phyloP scores from a whole-genome alignment of 2,329 filamentous ascomycete genomes.

The Stagonosporopsis vannaccii region DNA sequence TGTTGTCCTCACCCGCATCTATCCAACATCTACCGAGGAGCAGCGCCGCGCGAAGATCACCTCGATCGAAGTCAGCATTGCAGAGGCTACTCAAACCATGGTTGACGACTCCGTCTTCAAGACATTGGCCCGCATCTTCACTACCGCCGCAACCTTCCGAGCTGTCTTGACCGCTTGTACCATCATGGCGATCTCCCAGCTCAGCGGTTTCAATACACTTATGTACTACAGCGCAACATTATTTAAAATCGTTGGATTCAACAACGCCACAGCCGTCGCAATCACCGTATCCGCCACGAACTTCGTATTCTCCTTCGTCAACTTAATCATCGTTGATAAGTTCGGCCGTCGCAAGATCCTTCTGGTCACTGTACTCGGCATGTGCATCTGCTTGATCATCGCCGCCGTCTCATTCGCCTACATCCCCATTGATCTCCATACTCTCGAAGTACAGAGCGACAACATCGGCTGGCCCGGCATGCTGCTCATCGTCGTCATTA shows the following conservation, averaged over 20 bases:
- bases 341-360: slow-evolving; percentile 77
- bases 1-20: slow-evolving; percentile 44
- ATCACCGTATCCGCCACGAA: slow-evolving; percentile 83
- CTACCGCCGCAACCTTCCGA: slow-evolving; percentile 41
- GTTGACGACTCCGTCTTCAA: slow-evolving; percentile 44
- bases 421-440: slow-evolving; percentile 58
- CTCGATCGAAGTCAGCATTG: slow-evolving; percentile 41
- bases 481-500: slow-evolving; percentile 48
- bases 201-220: slow-evolving; percentile 69
- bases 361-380: slow-evolving; percentile 62
- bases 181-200: slow-evolving; percentile 48
- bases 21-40: slow-evolving; percentile 36
- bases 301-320: slow-evolving; percentile 78
- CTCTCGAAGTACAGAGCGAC: slow-evolving; percentile 41
- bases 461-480: slow-evolving; percentile 45
- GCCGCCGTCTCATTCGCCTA: slow-evolving; percentile 77
- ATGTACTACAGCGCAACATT: slow-evolving; percentile 73
- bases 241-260: slow-evolving; percentile 72
- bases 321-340: slow-evolving; percentile 78
- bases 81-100: slow-evolving; percentile 41
- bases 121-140: slow-evolving; percentile 45
- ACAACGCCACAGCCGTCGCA: slow-evolving; percentile 79
- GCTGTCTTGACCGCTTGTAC: slow-evolving; percentile 47
- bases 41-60: slow-evolving; percentile 38
- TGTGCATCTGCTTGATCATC: slow-evolving; percentile 73